Conservation (phyloP, 176 grass and related monocot genomes). For the Triticum aestivum region IWGSC_CS_RefSeq_v2.1 NC_057808.1:382671789-382672288, state of each 20-base stretch:
- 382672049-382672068: not conserved
- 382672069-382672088: not conserved
- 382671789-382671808: constrained; percentile 2
- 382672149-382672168: not conserved
- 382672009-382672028: not conserved
- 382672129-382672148: not conserved
- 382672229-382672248: not conserved
- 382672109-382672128: not conserved
- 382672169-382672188: constrained; percentile 39
- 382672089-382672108: not conserved
- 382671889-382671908: not conserved
- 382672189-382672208: constrained; percentile 47
- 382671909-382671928: not conserved
- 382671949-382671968: constrained; percentile 14
- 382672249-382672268: not conserved
- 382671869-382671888: not conserved
- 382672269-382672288: not conserved
- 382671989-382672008: not conserved
- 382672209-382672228: constrained; percentile 34
- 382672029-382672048: not conserved
- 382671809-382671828: constrained; percentile 15
- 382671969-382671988: constrained; percentile 15
- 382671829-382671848: not conserved
- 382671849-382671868: not conserved
- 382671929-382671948: not conserved